Percentiles rank a stretch among this genome's conserved stretches.
Evolutionary conservation across 345 rosid species (phyloP).

Genomic region (Murraya koenigii): DNA sequence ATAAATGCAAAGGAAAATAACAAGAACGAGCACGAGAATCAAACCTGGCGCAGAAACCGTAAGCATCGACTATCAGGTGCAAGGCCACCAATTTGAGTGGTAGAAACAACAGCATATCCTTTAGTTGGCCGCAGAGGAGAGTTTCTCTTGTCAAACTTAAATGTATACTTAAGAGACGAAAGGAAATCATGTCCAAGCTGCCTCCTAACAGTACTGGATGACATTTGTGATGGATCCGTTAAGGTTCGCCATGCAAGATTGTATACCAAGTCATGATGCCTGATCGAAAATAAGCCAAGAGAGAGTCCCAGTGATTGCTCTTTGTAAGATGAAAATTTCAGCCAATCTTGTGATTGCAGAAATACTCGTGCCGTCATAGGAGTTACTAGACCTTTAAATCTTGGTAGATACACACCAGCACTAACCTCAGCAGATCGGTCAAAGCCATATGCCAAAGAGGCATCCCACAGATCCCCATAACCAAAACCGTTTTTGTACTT

Average conservation of each 20-base stretch:
- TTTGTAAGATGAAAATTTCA: slow-evolving; percentile 74
- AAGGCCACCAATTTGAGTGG: slow-evolving; percentile 82
- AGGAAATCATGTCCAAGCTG: slow-evolving; percentile 86
- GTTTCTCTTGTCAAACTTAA: slow-evolving; percentile 73
- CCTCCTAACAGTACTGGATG: slow-evolving; percentile 69
- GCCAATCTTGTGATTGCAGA: slow-evolving; percentile 86
- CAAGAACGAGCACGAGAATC: neutral
- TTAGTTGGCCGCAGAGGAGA: slow-evolving; percentile 74
- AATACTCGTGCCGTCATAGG: slow-evolving; percentile 69
- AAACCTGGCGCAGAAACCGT: slow-evolving; percentile 85
- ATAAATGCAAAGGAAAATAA: neutral
- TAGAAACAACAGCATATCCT: slow-evolving; percentile 77
- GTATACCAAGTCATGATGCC: slow-evolving; percentile 70
- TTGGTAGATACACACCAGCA: slow-evolving; percentile 72
- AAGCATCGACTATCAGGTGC: slow-evolving; percentile 83
- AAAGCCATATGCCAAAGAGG: slow-evolving; percentile 72
- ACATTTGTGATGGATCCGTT: slow-evolving; percentile 69
- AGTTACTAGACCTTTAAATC: slow-evolving; percentile 53
- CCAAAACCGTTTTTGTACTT: slow-evolving; percentile 86
- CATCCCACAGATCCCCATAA: slow-evolving; percentile 92
- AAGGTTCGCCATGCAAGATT: slow-evolving; percentile 74
- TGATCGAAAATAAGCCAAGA: slow-evolving; percentile 67
- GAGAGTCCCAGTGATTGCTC: slow-evolving; percentile 83
- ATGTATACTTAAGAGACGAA: slow-evolving; percentile 74
- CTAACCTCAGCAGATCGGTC: slow-evolving; percentile 82